phyloP scores from a whole-genome alignment of 805 yeast genomes.

The Suhomyces emberorum region DNA sequence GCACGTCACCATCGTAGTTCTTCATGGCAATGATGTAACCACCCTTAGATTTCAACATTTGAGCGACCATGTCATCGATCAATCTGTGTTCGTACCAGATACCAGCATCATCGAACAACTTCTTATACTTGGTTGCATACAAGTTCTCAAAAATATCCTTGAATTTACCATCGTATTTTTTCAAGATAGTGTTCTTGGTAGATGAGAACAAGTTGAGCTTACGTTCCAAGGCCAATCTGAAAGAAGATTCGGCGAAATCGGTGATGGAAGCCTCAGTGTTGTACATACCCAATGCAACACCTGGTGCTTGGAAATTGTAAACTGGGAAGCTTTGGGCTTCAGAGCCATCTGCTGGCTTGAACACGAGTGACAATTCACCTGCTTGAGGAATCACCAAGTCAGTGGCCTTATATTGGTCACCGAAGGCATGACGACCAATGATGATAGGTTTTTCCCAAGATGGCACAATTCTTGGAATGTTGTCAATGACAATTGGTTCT shows the following conservation, averaged over 20 bases:
- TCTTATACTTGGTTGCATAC: constrained; percentile 55
- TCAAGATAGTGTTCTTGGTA: constrained; percentile 78
- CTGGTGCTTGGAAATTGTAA: constrained; percentile 60
- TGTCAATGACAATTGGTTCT: constrained; percentile 77
- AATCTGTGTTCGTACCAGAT: constrained; percentile 77
- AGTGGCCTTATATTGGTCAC: constrained; percentile 82
- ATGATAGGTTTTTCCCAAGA: constrained; percentile 81
- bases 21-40: constrained; percentile 79
- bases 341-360: constrained; percentile 59
- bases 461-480: constrained; percentile 73
- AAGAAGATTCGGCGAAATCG: constrained; percentile 79
- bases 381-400: constrained; percentile 65
- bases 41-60: constrained; percentile 81
- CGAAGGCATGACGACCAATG: constrained; percentile 83
- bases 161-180: constrained; percentile 79
- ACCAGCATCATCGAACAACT: constrained; percentile 55
- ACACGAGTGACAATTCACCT: constrained; percentile 64
- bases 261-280: constrained; percentile 75
- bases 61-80: constrained; percentile 87
- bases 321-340: constrained; percentile 49
- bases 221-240: constrained; percentile 66
- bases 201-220: constrained; percentile 64
- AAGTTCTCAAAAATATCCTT: constrained; percentile 74
- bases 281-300: constrained; percentile 81
- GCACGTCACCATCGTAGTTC: constrained; percentile 85